Evolutionary conservation across 257 asterid genomes (phyloP), one percentile per base, ranked within the genome.

Genomic region (Knoxia roxburghii): DNA sequence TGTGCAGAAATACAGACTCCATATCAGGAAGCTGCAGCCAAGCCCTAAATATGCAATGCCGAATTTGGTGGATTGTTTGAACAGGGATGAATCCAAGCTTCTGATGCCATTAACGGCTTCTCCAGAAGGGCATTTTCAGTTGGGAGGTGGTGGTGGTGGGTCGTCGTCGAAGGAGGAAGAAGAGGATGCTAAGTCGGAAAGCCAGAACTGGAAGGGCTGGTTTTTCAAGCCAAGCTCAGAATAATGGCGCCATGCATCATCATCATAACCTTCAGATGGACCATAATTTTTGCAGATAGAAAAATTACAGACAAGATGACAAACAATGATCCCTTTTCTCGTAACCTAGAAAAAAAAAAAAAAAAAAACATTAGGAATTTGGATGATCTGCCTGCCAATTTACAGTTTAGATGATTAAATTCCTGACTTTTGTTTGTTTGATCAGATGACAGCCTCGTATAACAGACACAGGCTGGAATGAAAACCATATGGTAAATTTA

Each of bases 1-100:
- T 18, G 65, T 61, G 50, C 79, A 88, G 96, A 89, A 89, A 73
- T 86, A 78, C 62, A 85, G 96, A 68, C 81, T 89, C 30, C 85
- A 84, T 57, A 66, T 86, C 18, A 76, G 82, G 26, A 77, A 73
- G 80, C 68, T 78, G 23, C 49, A 37, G 61, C 82, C 45, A 9
- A 26, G 37, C 2, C 37, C 78, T 11, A 51, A 73, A 9, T 46
- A 61, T 17, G 68, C 68, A 0, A 39, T 75, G 21, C 26, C 67
- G 11, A 73, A 41, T 17, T n/a, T 54, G 45, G 54, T 24, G 40
- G 43, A 48, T 3, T 73, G 76, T 71, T 29, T 75, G 20, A 46
- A 49, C 27, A 65, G 39, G 71, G 84, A 74, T 37, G 77, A 62
- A 35, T 35, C 32, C 7, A 65, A 56, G 7, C 78, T 71, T 40